Conservation (phyloP, 306 rosid genomes). For the Prunus persica region DNA sequence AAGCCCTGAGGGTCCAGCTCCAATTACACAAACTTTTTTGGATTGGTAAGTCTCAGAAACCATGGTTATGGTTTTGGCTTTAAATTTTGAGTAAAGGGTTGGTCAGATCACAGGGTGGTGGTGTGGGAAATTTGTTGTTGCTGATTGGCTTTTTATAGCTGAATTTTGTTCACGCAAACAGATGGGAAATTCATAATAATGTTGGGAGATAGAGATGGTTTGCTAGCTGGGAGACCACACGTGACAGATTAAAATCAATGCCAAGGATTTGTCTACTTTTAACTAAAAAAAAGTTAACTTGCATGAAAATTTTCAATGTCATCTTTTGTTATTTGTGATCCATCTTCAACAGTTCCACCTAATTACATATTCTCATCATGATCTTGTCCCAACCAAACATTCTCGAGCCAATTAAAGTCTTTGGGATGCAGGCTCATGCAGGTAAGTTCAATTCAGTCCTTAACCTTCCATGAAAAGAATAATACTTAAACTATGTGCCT, state of each 20-base stretch:
- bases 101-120: not conserved
- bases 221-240: slow-evolving; percentile 52
- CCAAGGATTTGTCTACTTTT: slow-evolving; percentile 32
- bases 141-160: slow-evolving; percentile 25
- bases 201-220: slow-evolving; percentile 43
- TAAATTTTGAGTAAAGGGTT: too few relatives aligned
- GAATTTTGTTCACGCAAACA: slow-evolving; percentile 30
- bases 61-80: slow-evolving; percentile 29
- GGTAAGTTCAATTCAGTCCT: not conserved
- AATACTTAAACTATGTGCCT: too few relatives aligned
- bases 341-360: not conserved
- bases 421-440: not conserved
- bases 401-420: not conserved
- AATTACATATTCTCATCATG: not conserved
- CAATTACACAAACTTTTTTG: slow-evolving; percentile 77
- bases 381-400: not conserved
- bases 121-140: slow-evolving; percentile 13
- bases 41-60: slow-evolving; percentile 47
- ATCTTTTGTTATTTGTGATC: not conserved
- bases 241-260: slow-evolving; percentile 43
- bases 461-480: not conserved
- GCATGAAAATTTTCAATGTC: not conserved
- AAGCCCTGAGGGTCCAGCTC: slow-evolving; percentile 87
- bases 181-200: slow-evolving; percentile 25
- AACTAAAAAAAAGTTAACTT: slow-evolving; percentile 20